Percentiles rank a stretch among this genome's conserved stretches.
These are phyloP conservation scores for Apiospora sp. DNA, from an alignment of 2,329 filamentous ascomycete species.

Conservation along the genomic window DNA sequence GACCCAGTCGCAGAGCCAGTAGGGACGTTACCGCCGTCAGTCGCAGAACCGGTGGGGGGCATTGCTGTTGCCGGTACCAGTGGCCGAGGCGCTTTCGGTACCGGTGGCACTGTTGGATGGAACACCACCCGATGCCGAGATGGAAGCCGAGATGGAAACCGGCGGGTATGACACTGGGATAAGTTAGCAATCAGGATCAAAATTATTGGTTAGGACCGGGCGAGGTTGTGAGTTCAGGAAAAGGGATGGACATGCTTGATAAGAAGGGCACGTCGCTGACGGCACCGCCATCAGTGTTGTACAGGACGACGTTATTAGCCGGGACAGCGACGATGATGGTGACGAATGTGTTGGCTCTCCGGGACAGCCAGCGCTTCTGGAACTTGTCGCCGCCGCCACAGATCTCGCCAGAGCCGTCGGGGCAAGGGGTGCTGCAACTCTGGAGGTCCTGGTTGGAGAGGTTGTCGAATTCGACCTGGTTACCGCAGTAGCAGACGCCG, in stretches of 20 bases:
- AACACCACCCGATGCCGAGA: too few relatives aligned
- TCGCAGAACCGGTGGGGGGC: neutral
- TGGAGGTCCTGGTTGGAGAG: neutral
- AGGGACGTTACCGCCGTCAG: neutral
- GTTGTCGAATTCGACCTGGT: neutral
- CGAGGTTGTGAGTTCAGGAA: neutral
- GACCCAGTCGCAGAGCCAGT: neutral
- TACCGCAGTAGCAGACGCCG: constrained; percentile 30
- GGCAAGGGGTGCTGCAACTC: neutral
- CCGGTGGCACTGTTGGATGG: neutral
- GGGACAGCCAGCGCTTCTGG: neutral
- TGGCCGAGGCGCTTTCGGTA: neutral
- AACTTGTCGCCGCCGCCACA: constrained; percentile 5
- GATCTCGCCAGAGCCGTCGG: neutral
- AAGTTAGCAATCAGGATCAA: neutral
- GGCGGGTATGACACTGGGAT: neutral
- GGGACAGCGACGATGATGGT: constrained; percentile 27
- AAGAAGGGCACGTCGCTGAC: neutral
- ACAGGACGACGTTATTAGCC: constrained; percentile 22
- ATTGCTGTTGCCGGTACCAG: neutral
- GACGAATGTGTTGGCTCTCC: constrained; percentile 23
- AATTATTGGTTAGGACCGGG: neutral
- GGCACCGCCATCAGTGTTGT: neutral
- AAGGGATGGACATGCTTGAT: constrained; percentile 5
- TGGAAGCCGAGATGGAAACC: neutral